Base-by-base conservation (phyloP, 2,329 filamentous ascomycete species). In the Alternaria brassicae region DNA sequence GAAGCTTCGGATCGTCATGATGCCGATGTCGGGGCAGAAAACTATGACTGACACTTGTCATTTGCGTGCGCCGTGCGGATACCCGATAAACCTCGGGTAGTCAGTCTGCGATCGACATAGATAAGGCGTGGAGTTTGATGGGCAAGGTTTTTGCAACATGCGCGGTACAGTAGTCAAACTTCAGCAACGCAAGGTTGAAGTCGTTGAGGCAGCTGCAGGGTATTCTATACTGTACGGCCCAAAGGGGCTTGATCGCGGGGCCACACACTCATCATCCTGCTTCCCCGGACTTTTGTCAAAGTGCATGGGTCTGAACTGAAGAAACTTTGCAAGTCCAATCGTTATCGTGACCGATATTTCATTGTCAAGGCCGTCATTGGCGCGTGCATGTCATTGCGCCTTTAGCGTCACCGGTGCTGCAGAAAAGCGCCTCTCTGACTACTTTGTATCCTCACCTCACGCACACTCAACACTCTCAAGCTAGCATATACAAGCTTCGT, bases 231-330 rank as follows among this genome's bases (percentile, higher is more conserved):
- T 10, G 54, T 54, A 58, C 56, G 58, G 61, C 23, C 47, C 51
- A 57, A 44, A 34, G 28, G 36, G 45, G 37, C 48, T 19, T 28
- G 45, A 49, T 56, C 56, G 62, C 53, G 62, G 64, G 55, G 44
- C 59, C 17, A n/a, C 32, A 39, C 44, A 55, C 21, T 17, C 37
- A 52, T 50, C 40, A 9, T 23, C 8, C 17, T 19, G 39, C 27
- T 25, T 32, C 49, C 49, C 37, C 49, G 32, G 49, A 34, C n/a
- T 28, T 48, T 48, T 48, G 44, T 48, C 30, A 17, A 25, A 36
- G 19, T 17, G 25, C 32, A 23, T 34, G 44, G 44, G 21, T 36
- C 30, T 23, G 13, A 23, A 28, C 7, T 48, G 44, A 48, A 42
- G 39, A 41, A 52, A 52, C 39, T 42, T 52, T 40, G 37, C 28